Evolutionary conservation across 192 early-diverging fungal genomes (phyloP).

Genomic region (Spizellomyces punctatus): DNA sequence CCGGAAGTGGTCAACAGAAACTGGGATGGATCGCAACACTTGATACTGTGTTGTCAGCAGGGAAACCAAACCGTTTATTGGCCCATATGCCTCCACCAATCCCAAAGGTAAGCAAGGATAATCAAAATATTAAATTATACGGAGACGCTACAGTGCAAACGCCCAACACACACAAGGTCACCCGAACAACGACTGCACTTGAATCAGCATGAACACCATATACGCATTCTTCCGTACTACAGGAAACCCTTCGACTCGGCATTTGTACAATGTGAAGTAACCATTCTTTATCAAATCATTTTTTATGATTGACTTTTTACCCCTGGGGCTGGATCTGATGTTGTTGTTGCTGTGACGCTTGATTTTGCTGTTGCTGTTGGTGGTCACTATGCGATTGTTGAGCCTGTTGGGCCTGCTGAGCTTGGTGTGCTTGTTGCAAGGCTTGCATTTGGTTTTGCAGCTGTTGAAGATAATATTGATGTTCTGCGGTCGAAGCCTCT

Average conservation of each 20-base stretch:
- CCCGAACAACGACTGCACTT: too few species aligned
- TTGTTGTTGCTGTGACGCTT: background rate
- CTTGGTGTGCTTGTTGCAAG: conserved; percentile 2
- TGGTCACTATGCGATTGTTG: conserved; percentile 8
- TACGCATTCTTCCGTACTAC: background rate
- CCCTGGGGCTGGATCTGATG: conserved; percentile 4
- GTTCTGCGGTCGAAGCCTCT: background rate
- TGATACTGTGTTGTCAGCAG: background rate
- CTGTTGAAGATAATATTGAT: conserved; percentile 11
- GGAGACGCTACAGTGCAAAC: background rate
- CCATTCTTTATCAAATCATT: too few species aligned
- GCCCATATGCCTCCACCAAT: too few species aligned
- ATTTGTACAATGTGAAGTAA: background rate
- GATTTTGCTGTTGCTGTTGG: conserved; percentile 18
- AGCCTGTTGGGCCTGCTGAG: background rate
- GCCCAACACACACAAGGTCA: background rate
- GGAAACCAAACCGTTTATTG: too few species aligned
- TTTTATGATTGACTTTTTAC: background rate
- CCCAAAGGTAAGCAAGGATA: background rate
- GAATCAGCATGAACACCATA: background rate
- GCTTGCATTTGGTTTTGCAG: conserved; percentile 6
- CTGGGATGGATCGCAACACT: conserved; percentile 6
- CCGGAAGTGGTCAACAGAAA: background rate
- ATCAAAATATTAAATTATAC: background rate
- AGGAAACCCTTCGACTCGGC: background rate